Evolutionary conservation across 768 basidiomycete species (phyloP), one percentile per base, ranked within the genome.

Genomic region (Calocybe cyanea): DNA sequence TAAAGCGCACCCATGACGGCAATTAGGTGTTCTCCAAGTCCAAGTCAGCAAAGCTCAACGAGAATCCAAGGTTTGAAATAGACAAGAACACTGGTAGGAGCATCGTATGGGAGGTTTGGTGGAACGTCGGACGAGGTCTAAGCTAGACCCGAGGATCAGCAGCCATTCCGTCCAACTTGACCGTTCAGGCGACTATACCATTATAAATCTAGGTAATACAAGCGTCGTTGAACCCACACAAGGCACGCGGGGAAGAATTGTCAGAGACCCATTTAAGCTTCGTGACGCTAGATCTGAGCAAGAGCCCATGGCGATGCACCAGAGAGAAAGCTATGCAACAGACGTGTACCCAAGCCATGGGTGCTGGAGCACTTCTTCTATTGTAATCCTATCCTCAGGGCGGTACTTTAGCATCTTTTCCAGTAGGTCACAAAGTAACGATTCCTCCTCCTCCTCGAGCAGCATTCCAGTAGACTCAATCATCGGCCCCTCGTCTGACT

Each of bases 131-230:
- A n/a, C 87, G 69, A 1, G 72, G 61, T 8, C 71, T 60, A 35
- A 88, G 81, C 48, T 83, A 72, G 0, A 73, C 72, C 17, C 55
- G 54, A 1, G 68, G 37, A 62, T 90, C 79, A 0, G 75, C 58
- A 1, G 60, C 80, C 38, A 87, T 46, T 8, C 75, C 78, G 2
- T 58, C 67, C 5, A 64, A 66, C 31, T 65, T 61, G 46, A 83
- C 50, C 4, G 79, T 81, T 81, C 80, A 83, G 14, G 74, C 66
- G 2, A 67, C 60, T 43, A 73, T 65, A 38, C 63, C 69, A 35
- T 80, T 57, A 53, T 69, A 78, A 49, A 85, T 72, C 83, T 83
- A 85, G 25, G 79, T 74, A 45, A 85, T 79, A 52, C 83, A 85
- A 37, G 47, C 68, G 43, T 65, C 57, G 44, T 73, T 71, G 45